Evolutionary conservation across 441 rosid genomes (phyloP).

Genomic region (Biscutella auriculata): DNA sequence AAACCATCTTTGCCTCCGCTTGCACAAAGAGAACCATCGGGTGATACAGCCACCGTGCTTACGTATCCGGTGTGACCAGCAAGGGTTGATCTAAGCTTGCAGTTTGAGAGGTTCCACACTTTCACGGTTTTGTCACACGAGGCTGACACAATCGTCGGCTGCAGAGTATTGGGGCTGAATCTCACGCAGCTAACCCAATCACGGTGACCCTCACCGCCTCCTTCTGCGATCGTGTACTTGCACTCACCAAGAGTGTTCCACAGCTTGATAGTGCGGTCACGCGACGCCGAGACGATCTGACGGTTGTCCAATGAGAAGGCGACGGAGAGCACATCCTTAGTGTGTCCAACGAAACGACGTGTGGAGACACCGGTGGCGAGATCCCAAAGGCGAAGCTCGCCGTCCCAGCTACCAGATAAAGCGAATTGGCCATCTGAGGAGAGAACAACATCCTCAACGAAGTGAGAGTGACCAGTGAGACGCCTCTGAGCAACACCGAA

Average conservation of each 20-base stretch:
- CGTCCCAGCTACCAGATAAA: constrained; percentile 93
- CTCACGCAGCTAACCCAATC: constrained; percentile 98
- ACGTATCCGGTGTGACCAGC: constrained; percentile 74
- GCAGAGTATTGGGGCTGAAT: constrained; percentile 65
- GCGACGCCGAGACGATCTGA: constrained; percentile 94
- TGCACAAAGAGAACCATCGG: constrained; percentile 92
- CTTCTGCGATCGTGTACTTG: constrained; percentile 87
- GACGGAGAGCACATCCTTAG: constrained; percentile 87
- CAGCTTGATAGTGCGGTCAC: constrained; percentile 80
- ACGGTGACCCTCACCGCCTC: constrained; percentile 55
- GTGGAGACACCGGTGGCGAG: constrained; percentile 60
- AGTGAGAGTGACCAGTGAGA: constrained; percentile 87
- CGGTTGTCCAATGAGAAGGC: constrained; percentile 94
- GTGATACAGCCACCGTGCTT: constrained; percentile 88
- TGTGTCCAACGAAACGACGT: constrained; percentile 85
- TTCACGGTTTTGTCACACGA: constrained; percentile 82
- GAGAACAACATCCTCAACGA: constrained; percentile 85
- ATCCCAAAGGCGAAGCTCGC: constrained; percentile 98
- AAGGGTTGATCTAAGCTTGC: constrained; percentile 67
- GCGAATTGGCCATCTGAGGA: constrained; percentile 96
- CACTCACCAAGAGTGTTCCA: constrained; percentile 97
- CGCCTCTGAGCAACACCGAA: constrained; percentile 78
- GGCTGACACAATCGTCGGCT: constrained; percentile 81
- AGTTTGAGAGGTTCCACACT: constrained; percentile 87
- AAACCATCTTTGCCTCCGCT: constrained; percentile 94